These are phyloP conservation scores for Backusella macrospora DNA, from an alignment of 192 early-diverging fungal species.

Conservation along the genomic window DNA sequence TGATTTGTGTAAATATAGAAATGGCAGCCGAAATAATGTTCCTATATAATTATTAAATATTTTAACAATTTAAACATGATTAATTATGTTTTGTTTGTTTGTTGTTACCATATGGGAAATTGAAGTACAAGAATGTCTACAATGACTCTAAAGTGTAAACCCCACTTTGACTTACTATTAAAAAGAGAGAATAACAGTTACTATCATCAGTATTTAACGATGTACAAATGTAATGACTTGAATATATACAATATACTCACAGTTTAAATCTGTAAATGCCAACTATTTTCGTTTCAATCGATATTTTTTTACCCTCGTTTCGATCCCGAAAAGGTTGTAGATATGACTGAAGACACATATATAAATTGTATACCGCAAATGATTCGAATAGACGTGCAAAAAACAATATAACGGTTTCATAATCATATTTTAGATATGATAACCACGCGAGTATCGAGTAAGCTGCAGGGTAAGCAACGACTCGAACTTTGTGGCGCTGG, in stretches of 20 bases:
- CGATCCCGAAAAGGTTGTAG: constrained; percentile 33
- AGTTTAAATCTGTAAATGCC: constrained; percentile 30
- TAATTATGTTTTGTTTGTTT: neutral
- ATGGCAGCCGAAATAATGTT: constrained; percentile 37
- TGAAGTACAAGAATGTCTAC: constrained; percentile 43
- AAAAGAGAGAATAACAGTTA: neutral
- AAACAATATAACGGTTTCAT: constrained; percentile 43
- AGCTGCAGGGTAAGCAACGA: constrained; percentile 31
- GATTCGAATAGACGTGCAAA: constrained; percentile 43
- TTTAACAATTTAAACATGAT: neutral
- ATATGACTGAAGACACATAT: constrained; percentile 35
- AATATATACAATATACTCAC: constrained; percentile 21
- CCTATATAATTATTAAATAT: constrained; percentile 9
- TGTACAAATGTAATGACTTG: neutral
- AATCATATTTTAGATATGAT: constrained; percentile 39
- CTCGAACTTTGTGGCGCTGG: constrained; percentile 33
- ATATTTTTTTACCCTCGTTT: constrained; percentile 30
- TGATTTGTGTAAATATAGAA: constrained; percentile 39
- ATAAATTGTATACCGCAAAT: constrained; percentile 46
- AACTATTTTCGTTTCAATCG: constrained; percentile 26
- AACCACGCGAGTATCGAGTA: constrained; percentile 36
- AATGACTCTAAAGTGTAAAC: constrained; percentile 42
- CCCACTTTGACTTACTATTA: constrained; percentile 44
- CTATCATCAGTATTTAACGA: neutral
- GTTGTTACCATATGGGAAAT: constrained; percentile 42